Conservation (phyloP, 352 stramenopile genomes). For the Globisporangium polare region DNA sequence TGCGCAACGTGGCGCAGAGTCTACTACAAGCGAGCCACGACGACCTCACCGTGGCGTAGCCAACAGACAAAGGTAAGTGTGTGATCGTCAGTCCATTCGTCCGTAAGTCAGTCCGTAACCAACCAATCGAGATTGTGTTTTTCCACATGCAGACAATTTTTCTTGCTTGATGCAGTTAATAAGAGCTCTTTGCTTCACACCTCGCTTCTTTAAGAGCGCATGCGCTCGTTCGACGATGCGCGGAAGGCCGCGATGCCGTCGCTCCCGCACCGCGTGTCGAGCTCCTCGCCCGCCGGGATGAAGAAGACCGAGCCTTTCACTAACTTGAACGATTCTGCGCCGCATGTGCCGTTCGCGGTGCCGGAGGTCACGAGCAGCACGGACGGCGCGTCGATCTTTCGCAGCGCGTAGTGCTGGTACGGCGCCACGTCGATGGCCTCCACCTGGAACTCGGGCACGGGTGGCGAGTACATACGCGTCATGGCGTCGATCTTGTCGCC, state of each 20-base stretch:
- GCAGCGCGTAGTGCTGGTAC: conserved; percentile 32
- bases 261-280: conserved; percentile 33
- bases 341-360: conserved; percentile 15
- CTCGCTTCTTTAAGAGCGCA: neutral
- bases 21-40: conserved; percentile 51
- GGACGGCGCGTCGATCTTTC: conserved; percentile 35
- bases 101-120: neutral
- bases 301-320: conserved; percentile 48
- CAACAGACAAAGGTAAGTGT: neutral
- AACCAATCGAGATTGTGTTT: neutral
- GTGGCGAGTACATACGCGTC: conserved; percentile 85
- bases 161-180: conserved; percentile 6
- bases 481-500: conserved; percentile 48
- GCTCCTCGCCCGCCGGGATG: conserved; percentile 35
- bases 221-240: conserved; percentile 49
- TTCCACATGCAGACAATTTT: conserved; percentile 9
- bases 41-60: conserved; percentile 26
- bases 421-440: conserved; percentile 46
- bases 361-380: conserved; percentile 53
- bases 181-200: neutral
- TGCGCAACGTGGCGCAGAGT: conserved; percentile 67
- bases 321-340: conserved; percentile 1
- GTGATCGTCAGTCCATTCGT: neutral
- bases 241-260: conserved; percentile 40
- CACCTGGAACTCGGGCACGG: conserved; percentile 91